Conservation (phyloP, 805 yeast genomes). For the Barnettozyma vustinii region DNA sequence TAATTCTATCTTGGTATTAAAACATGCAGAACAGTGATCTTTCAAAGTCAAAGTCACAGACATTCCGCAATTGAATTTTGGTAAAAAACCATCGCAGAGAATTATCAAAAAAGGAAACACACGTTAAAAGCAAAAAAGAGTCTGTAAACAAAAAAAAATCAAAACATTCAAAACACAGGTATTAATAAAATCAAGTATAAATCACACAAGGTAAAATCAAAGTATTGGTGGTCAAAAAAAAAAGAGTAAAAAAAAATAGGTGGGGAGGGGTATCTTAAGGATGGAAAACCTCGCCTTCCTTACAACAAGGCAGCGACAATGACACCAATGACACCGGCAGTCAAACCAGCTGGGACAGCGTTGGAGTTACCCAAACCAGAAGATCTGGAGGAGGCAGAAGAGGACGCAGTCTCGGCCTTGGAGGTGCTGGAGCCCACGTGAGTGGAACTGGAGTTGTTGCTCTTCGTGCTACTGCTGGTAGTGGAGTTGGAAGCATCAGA, state of each 20-base stretch:
- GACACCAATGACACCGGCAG: conserved; percentile 25
- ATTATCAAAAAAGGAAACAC: neutral
- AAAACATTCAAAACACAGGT: neutral
- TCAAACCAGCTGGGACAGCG: conserved; percentile 22
- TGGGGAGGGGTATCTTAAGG: neutral
- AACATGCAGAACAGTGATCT: neutral
- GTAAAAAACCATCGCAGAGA: neutral
- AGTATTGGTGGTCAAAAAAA: neutral
- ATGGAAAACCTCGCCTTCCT: neutral
- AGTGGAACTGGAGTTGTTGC: conserved; percentile 16
- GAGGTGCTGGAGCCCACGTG: conserved; percentile 16
- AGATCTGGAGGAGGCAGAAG: conserved; percentile 20
- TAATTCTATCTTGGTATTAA: neutral
- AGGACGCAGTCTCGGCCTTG: conserved; percentile 18
- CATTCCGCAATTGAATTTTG: neutral
- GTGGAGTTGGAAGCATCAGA: conserved; percentile 31
- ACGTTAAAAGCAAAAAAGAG: conserved; percentile 1
- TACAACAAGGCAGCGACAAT: conserved; percentile 25
- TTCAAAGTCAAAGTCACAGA: neutral
- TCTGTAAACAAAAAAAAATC: neutral
- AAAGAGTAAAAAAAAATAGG: too few relatives aligned
- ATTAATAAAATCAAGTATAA: neutral
- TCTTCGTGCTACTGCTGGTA: conserved; percentile 28
- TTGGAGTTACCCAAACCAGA: conserved; percentile 26
- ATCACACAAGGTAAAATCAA: neutral